Conservation (phyloP, 257 asterid species). For the Salvia rosmarinus region DNA sequence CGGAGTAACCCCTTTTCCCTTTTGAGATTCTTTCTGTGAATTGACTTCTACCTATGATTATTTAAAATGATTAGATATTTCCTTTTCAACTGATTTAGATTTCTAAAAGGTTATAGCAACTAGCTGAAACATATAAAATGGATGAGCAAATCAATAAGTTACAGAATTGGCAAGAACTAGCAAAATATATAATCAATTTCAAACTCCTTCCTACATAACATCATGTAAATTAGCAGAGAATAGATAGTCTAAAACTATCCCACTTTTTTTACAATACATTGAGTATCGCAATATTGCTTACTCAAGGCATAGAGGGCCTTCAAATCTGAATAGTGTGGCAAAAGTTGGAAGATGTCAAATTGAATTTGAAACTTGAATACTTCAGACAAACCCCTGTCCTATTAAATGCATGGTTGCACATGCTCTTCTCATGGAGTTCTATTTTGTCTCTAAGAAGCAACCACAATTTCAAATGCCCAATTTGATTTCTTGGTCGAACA, state of each 20-base stretch:
- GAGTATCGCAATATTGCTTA: not conserved
- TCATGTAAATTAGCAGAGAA: not conserved
- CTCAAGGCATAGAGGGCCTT: slow-evolving; percentile 31
- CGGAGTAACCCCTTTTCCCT: too few relatives aligned
- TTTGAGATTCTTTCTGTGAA: too few relatives aligned
- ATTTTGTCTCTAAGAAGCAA: slow-evolving; percentile 27
- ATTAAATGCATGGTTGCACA: slow-evolving; percentile 11
- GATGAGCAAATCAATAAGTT: slow-evolving; percentile 14
- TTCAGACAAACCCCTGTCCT: not conserved
- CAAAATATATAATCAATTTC: slow-evolving; percentile 17
- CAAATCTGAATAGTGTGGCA: slow-evolving; percentile 1
- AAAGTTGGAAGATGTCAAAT: not conserved
- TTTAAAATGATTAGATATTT: too few relatives aligned
- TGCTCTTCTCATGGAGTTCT: slow-evolving; percentile 15
- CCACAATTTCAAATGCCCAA: slow-evolving; percentile 21
- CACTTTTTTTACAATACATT: slow-evolving; percentile 11
- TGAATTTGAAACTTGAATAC: slow-evolving; percentile 5
- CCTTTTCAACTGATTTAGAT: too few relatives aligned
- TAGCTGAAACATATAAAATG: slow-evolving; percentile 19
- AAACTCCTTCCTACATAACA: slow-evolving; percentile 2
- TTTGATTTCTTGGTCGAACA: slow-evolving; percentile 26
- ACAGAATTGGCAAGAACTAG: slow-evolving; percentile 17
- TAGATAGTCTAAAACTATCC: slow-evolving; percentile 22
- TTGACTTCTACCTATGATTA: too few relatives aligned
- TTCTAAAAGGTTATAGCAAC: not conserved